A percentile compares a stretch with the other conserved stretches of the same genome.
Evolutionary conservation across 345 rosid genomes (phyloP).

Genomic region (Raphanus raphanistrum): DNA sequence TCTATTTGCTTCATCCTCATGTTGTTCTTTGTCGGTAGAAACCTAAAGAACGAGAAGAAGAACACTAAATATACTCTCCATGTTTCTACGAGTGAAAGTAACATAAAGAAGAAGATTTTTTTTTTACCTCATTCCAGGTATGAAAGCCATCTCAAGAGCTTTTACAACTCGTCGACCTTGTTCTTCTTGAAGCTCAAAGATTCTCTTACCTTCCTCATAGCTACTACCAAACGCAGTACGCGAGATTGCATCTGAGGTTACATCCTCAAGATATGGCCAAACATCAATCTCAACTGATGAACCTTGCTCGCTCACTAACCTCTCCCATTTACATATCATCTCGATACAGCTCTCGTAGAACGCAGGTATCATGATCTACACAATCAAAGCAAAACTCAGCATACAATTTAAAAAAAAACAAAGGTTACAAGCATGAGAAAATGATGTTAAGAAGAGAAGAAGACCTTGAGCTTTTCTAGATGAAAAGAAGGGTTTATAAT

Average conservation of each 20-base stretch:
- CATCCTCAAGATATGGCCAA: slow-evolving; percentile 38
- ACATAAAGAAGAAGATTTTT: no score
- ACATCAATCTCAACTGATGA: slow-evolving; percentile 39
- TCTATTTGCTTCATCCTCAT: slow-evolving; percentile 38
- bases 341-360: slow-evolving; percentile 40
- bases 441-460: neutral
- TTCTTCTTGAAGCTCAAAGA: slow-evolving; percentile 54
- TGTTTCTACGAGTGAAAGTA: neutral
- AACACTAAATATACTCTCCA: neutral
- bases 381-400: neutral
- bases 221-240: slow-evolving; percentile 67
- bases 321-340: slow-evolving; percentile 44
- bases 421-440: neutral
- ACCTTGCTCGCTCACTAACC: slow-evolving; percentile 17
- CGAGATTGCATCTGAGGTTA: slow-evolving; percentile 48
- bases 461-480: slow-evolving; percentile 45
- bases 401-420: slow-evolving; percentile 26
- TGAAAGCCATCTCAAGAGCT: slow-evolving; percentile 35
- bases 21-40: slow-evolving; percentile 43
- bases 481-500: slow-evolving; percentile 53
- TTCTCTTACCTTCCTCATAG: slow-evolving; percentile 67
- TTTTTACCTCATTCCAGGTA: slow-evolving; percentile 51
- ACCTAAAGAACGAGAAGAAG: slow-evolving; percentile 26
- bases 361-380: slow-evolving; percentile 35
- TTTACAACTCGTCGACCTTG: slow-evolving; percentile 43